These are phyloP conservation scores for Blastocystis sp. DNA, from an alignment of 352 stramenopile genomes.

Conservation along the genomic window DNA sequence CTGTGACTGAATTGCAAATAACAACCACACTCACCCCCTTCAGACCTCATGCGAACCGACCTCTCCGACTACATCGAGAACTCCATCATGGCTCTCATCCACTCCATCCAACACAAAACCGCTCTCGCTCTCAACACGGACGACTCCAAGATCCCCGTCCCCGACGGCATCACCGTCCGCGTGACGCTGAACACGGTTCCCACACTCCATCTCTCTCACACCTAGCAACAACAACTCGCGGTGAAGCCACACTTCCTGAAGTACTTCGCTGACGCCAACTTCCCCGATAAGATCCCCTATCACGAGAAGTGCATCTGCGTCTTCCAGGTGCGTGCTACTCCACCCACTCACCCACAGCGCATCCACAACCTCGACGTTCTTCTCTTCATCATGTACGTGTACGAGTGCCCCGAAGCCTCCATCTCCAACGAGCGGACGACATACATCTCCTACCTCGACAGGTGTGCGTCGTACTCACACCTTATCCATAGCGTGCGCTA, in stretches of 20 bases:
- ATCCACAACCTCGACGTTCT: conserved; percentile 98
- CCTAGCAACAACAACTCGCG: neutral
- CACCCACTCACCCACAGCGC: conserved; percentile 81
- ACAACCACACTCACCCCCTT: neutral
- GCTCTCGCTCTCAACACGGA: neutral
- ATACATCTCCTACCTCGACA: conserved; percentile 98
- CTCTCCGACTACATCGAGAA: conserved; percentile 75
- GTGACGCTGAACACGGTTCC: conserved; percentile 75
- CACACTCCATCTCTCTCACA: neutral
- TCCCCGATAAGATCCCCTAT: conserved; percentile 16
- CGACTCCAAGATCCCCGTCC: conserved; percentile 68
- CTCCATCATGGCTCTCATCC: conserved; percentile 54
- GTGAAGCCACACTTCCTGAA: neutral
- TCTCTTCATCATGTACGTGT: conserved; percentile 99
- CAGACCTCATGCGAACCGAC: conserved; percentile 73
- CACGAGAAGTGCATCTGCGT: conserved; percentile 66
- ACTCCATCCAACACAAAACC: conserved; percentile 40
- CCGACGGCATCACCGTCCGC: conserved; percentile 67
- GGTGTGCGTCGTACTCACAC: neutral
- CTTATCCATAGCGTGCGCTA: conserved; percentile 87
- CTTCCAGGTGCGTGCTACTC: conserved; percentile 38
- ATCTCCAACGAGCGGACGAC: conserved; percentile 90
- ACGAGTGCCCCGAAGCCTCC: conserved; percentile 96
- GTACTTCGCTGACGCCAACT: conserved; percentile 52
- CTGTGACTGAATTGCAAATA: conserved; percentile 2